Evolutionary conservation across 768 basidiomycete species (phyloP), one percentile per base, ranked within the genome.

Genomic region (Lentinula lateritia): DNA sequence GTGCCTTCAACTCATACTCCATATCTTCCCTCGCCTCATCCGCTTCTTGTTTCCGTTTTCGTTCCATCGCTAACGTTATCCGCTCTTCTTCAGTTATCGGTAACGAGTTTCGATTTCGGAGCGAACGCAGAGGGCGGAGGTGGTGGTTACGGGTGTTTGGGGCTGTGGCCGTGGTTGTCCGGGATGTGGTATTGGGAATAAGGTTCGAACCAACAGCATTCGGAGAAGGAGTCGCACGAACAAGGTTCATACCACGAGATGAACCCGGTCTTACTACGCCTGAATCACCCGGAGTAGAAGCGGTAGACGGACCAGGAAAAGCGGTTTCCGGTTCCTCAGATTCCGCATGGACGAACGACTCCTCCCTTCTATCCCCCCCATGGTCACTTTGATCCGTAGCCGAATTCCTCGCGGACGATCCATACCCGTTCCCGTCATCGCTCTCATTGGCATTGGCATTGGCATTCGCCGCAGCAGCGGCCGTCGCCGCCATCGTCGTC

Each of bases 1-100:
- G 74, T 62, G 78, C 68, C 69, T 86, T 87, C 53, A 71, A 70
- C 52, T 87, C 83, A 61, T 91, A 89, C 63, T 88, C 87, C 23
- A 70, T 73, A 55, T 76, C 76, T 28, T 83, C 71, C 46, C 75
- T 75, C 55, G 78, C 76, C 62, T 82, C 82, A 52, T 85, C 82
- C 12, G 74, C 76, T 52, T 78, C 76, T 58, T 68, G 68, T 50
- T 74, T 75, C 12, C 72, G 71, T 56, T 72, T 71, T 62, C 75
- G 69, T 32, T 70, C 72, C 56, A 77, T 72, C 20, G 63, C 67
- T 15, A 63, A 43, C 61, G 70, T 43, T 50, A 65, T 65, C 43
- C 71, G 63, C 41, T 72, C 71, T 43, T 63, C 61, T 20, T 48
- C 46, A 3, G 16, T 20, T 9, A 68, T 56, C 42, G 69, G 72